A percentile compares a stretch with the other conserved stretches of the same genome.
Evolutionary conservation across 768 basidiomycete species (phyloP).

Genomic region (Agaricus subrufescens): DNA sequence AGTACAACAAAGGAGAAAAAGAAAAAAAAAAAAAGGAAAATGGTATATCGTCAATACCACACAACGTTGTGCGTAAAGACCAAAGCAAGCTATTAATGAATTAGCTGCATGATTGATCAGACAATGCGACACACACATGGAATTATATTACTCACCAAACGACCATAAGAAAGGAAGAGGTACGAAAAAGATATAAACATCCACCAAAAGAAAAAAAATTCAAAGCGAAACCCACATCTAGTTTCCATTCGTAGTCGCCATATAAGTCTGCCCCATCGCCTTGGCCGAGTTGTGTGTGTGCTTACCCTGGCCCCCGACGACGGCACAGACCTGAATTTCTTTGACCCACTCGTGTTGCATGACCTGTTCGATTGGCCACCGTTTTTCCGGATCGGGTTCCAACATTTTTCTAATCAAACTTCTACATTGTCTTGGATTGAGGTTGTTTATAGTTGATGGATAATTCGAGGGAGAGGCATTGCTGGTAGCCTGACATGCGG

Average conservation of each 20-base stretch:
- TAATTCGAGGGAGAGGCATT: conserved; percentile 39
- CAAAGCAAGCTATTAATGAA: too few relatives aligned
- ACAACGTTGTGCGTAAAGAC: neutral
- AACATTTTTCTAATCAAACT: conserved; percentile 88
- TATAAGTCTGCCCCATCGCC: conserved; percentile 51
- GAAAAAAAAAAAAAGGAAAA: neutral
- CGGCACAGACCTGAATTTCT: conserved; percentile 79
- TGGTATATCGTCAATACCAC: neutral
- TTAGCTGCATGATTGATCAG: too few relatives aligned
- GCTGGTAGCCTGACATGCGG: conserved; percentile 45
- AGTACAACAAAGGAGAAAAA: too few relatives aligned
- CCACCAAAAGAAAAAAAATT: neutral
- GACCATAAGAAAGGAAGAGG: neutral
- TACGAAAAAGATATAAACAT: neutral
- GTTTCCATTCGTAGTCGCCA: conserved; percentile 12
- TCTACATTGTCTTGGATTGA: conserved; percentile 82
- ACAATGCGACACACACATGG: too few relatives aligned
- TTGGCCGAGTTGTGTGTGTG: conserved; percentile 72
- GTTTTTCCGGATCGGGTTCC: conserved; percentile 82
- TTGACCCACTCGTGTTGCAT: conserved; percentile 75
- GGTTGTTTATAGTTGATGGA: conserved; percentile 78
- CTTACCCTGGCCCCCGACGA: conserved; percentile 24
- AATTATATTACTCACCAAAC: neutral
- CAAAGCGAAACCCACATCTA: neutral
- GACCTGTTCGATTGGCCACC: conserved; percentile 77